Percentiles rank a stretch among this genome's conserved stretches.
These are phyloP conservation scores for Claviceps fusiformis DNA, from an alignment of 2,329 filamentous ascomycete genomes.

Conservation along the genomic window DNA sequence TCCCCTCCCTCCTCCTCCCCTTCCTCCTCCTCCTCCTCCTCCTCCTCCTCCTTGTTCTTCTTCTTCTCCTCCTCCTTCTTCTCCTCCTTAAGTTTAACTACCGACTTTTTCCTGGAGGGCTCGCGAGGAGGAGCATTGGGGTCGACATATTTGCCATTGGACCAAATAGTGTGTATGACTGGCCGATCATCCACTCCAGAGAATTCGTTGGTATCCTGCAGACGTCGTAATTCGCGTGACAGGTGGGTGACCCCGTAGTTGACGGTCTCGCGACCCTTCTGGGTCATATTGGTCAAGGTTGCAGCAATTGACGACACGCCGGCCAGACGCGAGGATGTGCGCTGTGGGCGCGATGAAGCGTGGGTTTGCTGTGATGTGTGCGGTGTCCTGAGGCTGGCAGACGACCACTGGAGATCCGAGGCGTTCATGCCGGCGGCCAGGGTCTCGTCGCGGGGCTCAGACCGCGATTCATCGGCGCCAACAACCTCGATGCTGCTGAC, in stretches of 20 bases:
- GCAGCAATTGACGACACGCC: slow-evolving; percentile 27
- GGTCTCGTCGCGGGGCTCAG: slow-evolving; percentile 5
- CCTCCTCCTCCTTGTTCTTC: not conserved
- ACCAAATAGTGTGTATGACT: slow-evolving; percentile 47
- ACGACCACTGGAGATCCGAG: slow-evolving; percentile 30
- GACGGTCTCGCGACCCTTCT: slow-evolving; percentile 42
- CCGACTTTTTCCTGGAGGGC: slow-evolving; percentile 23
- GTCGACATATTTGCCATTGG: slow-evolving; percentile 48
- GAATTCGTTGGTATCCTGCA: slow-evolving; percentile 52
- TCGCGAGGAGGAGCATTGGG: slow-evolving; percentile 27
- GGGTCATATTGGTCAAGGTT: slow-evolving; percentile 43
- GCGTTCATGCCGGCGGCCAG: slow-evolving; percentile 25
- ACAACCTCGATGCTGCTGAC: slow-evolving; percentile 14
- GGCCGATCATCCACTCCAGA: slow-evolving; percentile 44
- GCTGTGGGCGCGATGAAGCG: slow-evolving; percentile 20
- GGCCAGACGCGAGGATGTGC: slow-evolving; percentile 27
- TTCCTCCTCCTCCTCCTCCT: not conserved
- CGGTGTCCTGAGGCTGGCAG: slow-evolving; percentile 22
- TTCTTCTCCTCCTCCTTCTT: not conserved
- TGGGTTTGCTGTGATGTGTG: slow-evolving; percentile 20
- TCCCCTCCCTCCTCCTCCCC: too few relatives aligned
- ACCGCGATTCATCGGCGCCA: slow-evolving; percentile 8
- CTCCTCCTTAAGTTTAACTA: slow-evolving; percentile 8
- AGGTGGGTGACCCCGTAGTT: slow-evolving; percentile 34
- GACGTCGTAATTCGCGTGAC: slow-evolving; percentile 42